These are phyloP conservation scores for Tetrahymena malaccensis DNA, from an alignment of 73 alveolate species.

Conservation along the genomic window DNA sequence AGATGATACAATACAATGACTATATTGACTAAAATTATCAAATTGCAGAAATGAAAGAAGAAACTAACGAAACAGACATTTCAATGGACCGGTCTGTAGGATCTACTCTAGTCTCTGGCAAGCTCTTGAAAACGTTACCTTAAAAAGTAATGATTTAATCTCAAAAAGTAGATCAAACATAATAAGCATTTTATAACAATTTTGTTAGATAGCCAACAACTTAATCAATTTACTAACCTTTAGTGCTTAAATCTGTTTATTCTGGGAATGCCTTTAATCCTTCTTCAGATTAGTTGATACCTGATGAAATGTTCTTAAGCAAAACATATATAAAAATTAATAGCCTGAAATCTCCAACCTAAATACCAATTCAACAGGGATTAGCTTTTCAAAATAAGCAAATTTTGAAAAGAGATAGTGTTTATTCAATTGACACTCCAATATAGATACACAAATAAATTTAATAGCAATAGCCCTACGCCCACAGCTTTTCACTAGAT, in stretches of 20 bases:
- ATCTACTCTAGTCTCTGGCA: background rate
- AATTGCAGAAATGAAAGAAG: background rate
- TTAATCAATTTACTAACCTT: background rate
- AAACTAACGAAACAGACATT: background rate
- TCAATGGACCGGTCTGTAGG: background rate
- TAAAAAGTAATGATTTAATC: background rate
- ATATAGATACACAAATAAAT: background rate
- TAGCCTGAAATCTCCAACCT: background rate
- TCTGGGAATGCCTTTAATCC: background rate
- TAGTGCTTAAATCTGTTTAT: background rate
- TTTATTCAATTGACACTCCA: background rate
- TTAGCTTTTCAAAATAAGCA: background rate
- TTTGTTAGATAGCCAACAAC: background rate
- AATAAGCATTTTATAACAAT: background rate
- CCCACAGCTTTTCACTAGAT: background rate
- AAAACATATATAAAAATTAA: background rate
- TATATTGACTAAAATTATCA: background rate
- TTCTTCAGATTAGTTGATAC: background rate
- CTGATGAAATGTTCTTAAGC: background rate
- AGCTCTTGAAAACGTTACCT: background rate
- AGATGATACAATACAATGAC: background rate
- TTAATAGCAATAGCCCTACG: background rate
- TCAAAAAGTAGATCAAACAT: background rate
- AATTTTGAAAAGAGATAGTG: background rate
- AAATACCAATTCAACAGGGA: background rate